Conservation (phyloP, 805 yeast genomes). For the Starmerella apis region DNA sequence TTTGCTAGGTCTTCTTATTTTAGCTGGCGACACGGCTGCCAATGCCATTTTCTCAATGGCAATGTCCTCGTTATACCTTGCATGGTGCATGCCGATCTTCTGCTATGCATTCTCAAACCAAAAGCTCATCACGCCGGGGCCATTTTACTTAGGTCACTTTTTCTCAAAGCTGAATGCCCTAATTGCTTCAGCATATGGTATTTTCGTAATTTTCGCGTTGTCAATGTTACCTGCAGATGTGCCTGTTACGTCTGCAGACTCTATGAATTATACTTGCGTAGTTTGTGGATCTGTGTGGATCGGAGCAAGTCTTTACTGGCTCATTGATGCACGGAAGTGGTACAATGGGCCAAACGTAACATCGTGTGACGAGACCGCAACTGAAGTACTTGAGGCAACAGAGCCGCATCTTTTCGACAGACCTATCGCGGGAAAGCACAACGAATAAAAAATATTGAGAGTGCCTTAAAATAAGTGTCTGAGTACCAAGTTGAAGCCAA, state of each 20-base stretch:
- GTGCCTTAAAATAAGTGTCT: too few relatives aligned
- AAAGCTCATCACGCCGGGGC: conserved; percentile 43
- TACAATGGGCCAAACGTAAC: conserved; percentile 45
- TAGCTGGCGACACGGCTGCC: conserved; percentile 52
- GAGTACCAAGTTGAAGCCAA: too few relatives aligned
- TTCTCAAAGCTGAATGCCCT: conserved; percentile 40
- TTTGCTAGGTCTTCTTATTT: conserved; percentile 45
- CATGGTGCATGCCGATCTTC: conserved; percentile 53
- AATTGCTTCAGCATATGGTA: conserved; percentile 41
- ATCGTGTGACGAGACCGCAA: not conserved
- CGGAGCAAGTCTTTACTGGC: conserved; percentile 43
- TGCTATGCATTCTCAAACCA: conserved; percentile 37
- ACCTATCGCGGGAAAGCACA: too few relatives aligned
- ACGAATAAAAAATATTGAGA: too few relatives aligned
- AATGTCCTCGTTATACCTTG: conserved; percentile 51
- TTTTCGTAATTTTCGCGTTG: conserved; percentile 42
- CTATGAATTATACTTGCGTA: conserved; percentile 63
- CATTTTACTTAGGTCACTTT: conserved; percentile 48
- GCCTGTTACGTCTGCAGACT: conserved; percentile 30
- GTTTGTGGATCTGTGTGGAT: conserved; percentile 54
- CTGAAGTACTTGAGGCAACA: not conserved
- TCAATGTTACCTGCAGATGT: conserved; percentile 48
- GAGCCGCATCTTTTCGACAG: not conserved
- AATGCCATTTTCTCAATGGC: conserved; percentile 54
- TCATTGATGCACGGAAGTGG: conserved; percentile 41